Percentiles rank a stretch among this genome's conserved stretches.
phyloP scores from a whole-genome alignment of 2,329 filamentous ascomycete species.

The Pleomassaria siparia region DNA sequence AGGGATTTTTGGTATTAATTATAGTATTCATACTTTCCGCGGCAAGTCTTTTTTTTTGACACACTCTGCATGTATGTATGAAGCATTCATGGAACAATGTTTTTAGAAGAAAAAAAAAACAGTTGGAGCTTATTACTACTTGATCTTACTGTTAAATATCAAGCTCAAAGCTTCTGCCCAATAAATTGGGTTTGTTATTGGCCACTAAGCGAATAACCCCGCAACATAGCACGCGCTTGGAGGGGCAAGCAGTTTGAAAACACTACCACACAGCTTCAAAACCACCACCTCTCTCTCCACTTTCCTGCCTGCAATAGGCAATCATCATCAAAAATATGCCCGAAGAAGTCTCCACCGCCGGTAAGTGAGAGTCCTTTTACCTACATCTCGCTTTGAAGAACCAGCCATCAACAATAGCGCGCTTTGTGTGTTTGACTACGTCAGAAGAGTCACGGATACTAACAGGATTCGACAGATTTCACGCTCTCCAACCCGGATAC shows the following conservation, averaged over 20 bases:
- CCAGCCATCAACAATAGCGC: background rate
- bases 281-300: slow-evolving; percentile 24
- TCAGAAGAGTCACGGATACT: slow-evolving; percentile 26
- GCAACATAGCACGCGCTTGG: slow-evolving; percentile 23
- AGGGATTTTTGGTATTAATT: too few species aligned
- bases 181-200: slow-evolving; percentile 3
- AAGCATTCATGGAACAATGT: too few species aligned
- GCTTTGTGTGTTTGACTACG: slow-evolving; percentile 11
- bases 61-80: too few species aligned
- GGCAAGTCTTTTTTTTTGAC: too few species aligned
- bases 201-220: slow-evolving; percentile 34
- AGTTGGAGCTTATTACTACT: too few species aligned
- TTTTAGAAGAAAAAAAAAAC: too few species aligned
- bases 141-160: too few species aligned
- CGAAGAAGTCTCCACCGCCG: slow-evolving; percentile 30
- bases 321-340: slow-evolving; percentile 35
- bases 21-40: too few species aligned
- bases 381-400: background rate
- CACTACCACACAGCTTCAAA: slow-evolving; percentile 2
- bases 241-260: slow-evolving; percentile 24
- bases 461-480: slow-evolving; percentile 64
- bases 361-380: slow-evolving; percentile 21
- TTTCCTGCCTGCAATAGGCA: slow-evolving; percentile 14
- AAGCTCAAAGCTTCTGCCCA: background rate
- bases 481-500: slow-evolving; percentile 89